Conservation (phyloP, 2,329 filamentous ascomycete genomes). For the Microsporum ferrugineum region DNA sequence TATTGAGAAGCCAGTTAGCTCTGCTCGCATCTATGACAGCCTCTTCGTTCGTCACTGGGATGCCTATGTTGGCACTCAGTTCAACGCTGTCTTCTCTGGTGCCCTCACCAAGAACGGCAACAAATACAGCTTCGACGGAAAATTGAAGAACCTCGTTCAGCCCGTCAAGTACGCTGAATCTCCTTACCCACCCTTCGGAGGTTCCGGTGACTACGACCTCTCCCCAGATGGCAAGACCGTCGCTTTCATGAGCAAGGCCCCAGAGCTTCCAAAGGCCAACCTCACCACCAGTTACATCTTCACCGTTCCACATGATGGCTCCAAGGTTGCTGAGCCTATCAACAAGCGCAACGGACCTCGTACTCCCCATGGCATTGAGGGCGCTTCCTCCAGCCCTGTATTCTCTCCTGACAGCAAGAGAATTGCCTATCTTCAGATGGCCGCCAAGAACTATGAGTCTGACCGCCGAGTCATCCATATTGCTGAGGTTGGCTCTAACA, state of each 20-base stretch:
- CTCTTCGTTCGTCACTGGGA: slow-evolving; percentile 81
- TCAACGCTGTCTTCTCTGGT: slow-evolving; percentile 62
- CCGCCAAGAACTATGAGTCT: slow-evolving; percentile 63
- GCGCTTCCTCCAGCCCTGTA: slow-evolving; percentile 52
- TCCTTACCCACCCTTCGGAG: slow-evolving; percentile 56
- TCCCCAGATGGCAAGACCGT: slow-evolving; percentile 32
- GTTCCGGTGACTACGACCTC: slow-evolving; percentile 65
- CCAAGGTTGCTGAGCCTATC: slow-evolving; percentile 39
- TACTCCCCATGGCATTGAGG: slow-evolving; percentile 42
- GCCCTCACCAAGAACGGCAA: slow-evolving; percentile 37
- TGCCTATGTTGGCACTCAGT: slow-evolving; percentile 56
- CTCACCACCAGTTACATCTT: slow-evolving; percentile 78
- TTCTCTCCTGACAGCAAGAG: slow-evolving; percentile 64
- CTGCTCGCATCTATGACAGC: slow-evolving; percentile 59
- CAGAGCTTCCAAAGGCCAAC: slow-evolving; percentile 37
- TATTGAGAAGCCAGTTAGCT: slow-evolving; percentile 49
- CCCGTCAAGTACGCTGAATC: slow-evolving; percentile 35
- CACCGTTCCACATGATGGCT: slow-evolving; percentile 53
- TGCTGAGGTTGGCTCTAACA: slow-evolving; percentile 24
- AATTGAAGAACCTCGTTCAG: slow-evolving; percentile 40
- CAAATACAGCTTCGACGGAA: slow-evolving; percentile 40
- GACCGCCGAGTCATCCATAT: slow-evolving; percentile 50
- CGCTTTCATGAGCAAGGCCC: slow-evolving; percentile 34
- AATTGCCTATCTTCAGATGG: slow-evolving; percentile 71
- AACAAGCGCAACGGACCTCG: slow-evolving; percentile 29